Percentiles rank a stretch among this genome's conserved stretches.
Conservation (phyloP, 2,329 filamentous ascomycete species). For the Venturia nashicola region DNA sequence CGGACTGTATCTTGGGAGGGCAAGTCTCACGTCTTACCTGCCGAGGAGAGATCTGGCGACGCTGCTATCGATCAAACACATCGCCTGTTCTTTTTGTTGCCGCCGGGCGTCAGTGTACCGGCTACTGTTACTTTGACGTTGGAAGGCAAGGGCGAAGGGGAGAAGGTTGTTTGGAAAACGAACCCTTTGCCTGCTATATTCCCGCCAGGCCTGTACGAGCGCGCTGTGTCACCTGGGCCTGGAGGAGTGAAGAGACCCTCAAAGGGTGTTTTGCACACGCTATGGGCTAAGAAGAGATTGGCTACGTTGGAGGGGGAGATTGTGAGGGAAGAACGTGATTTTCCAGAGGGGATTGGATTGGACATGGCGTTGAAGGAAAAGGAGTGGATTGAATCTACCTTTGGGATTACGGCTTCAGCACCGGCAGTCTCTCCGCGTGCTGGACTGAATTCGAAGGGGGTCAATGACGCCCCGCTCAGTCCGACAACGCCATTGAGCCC, state of each 20-base stretch:
- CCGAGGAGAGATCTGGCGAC: constrained; percentile 36
- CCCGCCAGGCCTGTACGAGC: constrained; percentile 58
- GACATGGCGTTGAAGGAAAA: constrained; percentile 76
- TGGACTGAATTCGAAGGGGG: neutral
- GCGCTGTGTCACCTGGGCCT: constrained; percentile 24
- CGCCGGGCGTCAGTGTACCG: constrained; percentile 59
- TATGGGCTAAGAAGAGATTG: constrained; percentile 78
- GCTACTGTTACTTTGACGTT: constrained; percentile 55
- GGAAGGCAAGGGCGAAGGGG: constrained; percentile 13
- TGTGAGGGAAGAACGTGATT: constrained; percentile 55
- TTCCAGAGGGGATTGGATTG: constrained; percentile 69
- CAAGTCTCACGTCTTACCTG: constrained; percentile 59
- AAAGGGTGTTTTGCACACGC: constrained; percentile 75
- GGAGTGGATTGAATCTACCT: constrained; percentile 75
- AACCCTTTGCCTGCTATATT: constrained; percentile 84
- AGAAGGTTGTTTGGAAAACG: constrained; percentile 43
- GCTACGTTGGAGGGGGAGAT: constrained; percentile 68
- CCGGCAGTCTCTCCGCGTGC: constrained; percentile 24
- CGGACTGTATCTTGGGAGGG: constrained; percentile 81
- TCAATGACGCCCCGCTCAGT: constrained; percentile 3
- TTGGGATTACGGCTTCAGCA: constrained; percentile 44
- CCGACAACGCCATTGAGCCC: constrained; percentile 42
- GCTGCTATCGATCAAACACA: constrained; percentile 36
- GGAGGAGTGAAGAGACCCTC: constrained; percentile 23
- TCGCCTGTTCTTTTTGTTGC: constrained; percentile 70